These are phyloP conservation scores for Candida nonsorbophila DNA, from an alignment of 805 yeast species.

Conservation along the genomic window DNA sequence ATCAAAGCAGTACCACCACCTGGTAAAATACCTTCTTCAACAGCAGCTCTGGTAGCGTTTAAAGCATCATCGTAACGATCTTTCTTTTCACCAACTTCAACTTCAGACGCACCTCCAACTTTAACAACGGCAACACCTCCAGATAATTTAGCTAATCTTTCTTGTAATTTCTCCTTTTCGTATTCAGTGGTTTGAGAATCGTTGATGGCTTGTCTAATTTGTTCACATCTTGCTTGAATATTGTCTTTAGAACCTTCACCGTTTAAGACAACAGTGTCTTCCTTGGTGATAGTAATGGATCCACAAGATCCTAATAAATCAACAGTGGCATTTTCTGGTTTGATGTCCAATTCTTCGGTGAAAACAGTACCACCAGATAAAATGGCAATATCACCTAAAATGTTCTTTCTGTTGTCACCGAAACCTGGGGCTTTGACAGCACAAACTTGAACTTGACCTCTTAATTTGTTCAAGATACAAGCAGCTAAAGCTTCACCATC, in stretches of 20 bases:
- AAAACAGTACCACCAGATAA: slow-evolving; percentile 88
- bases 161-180: slow-evolving; percentile 95
- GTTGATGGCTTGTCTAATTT: slow-evolving; percentile 77
- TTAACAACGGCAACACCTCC: slow-evolving; percentile 98
- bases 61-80: slow-evolving; percentile 98
- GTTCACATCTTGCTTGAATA: slow-evolving; percentile 85
- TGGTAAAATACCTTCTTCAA: slow-evolving; percentile 96
- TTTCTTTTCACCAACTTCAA: slow-evolving; percentile 99
- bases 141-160: slow-evolving; percentile 92
- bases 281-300: slow-evolving; percentile 87
- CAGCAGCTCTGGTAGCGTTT: slow-evolving; percentile 98
- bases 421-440: slow-evolving; percentile 99
- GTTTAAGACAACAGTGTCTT: slow-evolving; percentile 89
- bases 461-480: slow-evolving; percentile 91
- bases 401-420: slow-evolving; percentile 97
- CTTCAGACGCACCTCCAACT: slow-evolving; percentile 96
- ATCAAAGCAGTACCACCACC: slow-evolving; percentile 99
- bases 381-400: slow-evolving; percentile 90
- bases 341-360: slow-evolving; percentile 91
- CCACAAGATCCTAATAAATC: slow-evolving; percentile 91
- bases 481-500: slow-evolving; percentile 99
- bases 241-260: slow-evolving; percentile 85
- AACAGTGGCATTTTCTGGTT: slow-evolving; percentile 90
- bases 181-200: slow-evolving; percentile 78
- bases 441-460: slow-evolving; percentile 97